phyloP scores from a whole-genome alignment of 148 eudicot species.

The Mesembryanthemum crystallinum region DNA sequence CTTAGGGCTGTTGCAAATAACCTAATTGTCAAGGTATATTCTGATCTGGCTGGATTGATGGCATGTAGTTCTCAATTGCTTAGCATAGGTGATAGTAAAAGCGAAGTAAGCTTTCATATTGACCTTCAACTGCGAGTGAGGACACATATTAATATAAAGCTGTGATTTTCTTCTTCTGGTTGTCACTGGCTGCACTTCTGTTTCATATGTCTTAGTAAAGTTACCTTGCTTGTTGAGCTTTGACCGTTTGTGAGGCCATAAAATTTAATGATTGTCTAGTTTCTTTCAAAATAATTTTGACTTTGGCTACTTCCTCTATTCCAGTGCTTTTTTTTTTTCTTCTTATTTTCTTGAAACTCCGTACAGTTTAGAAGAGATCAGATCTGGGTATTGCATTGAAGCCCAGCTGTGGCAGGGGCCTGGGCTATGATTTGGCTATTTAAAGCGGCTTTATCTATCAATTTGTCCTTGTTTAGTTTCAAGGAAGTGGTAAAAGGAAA shows the following conservation, averaged over 20 bases:
- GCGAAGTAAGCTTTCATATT: too few species aligned
- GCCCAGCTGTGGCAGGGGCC: background rate
- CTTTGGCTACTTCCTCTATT: background rate
- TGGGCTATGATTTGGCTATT: background rate
- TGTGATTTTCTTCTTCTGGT: too few species aligned
- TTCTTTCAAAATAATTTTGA: background rate
- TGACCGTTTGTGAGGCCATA: background rate
- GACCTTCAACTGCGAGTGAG: too few species aligned
- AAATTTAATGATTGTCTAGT: background rate
- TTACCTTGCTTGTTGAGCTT: slow-evolving; percentile 10
- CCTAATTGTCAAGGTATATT: slow-evolving; percentile 79
- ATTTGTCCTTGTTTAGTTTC: background rate
- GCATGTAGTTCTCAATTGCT: too few species aligned
- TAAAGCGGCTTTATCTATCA: background rate
- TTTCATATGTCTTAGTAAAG: background rate
- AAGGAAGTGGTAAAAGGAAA: background rate
- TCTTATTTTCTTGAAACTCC: background rate
- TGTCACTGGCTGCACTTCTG: background rate
- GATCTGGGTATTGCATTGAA: background rate
- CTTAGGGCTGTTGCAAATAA: slow-evolving; percentile 70
- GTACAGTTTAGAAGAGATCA: background rate
- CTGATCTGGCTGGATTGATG: background rate
- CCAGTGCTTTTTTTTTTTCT: background rate
- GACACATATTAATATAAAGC: too few species aligned
- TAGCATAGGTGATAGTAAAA: too few species aligned